Conservation (phyloP, 768 basidiomycete genomes). For the Cystobasidiopsis lactophilus region DNA sequence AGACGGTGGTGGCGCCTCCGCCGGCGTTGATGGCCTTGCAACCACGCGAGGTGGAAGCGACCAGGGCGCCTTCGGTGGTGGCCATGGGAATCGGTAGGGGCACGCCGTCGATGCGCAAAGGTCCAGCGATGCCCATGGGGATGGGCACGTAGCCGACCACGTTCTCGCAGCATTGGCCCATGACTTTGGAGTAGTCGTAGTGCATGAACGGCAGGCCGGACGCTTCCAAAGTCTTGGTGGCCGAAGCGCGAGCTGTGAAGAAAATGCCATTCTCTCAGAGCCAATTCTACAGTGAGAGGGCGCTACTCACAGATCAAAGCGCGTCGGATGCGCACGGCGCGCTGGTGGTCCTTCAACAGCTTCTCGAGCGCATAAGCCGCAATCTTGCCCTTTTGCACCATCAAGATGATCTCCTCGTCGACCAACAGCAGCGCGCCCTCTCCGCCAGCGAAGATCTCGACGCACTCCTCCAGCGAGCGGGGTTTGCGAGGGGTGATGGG, state of each 20-base stretch:
- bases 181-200: constrained; percentile 83
- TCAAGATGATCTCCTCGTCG: constrained; percentile 76
- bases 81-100: constrained; percentile 91
- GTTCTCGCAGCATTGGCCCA: constrained; percentile 96
- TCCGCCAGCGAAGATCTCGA: constrained; percentile 43
- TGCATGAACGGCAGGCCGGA: constrained; percentile 59
- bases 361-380: constrained; percentile 91
- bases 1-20: constrained; percentile 81
- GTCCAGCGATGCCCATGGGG: constrained; percentile 89
- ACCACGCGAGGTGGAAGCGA: constrained; percentile 88
- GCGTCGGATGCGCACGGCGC: constrained; percentile 67
- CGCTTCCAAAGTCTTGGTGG: constrained; percentile 57
- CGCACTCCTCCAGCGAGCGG: constrained; percentile 40
- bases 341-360: constrained; percentile 61
- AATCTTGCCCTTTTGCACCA: constrained; percentile 78
- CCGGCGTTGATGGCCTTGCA: constrained; percentile 94
- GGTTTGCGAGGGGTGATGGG: constrained; percentile 5
- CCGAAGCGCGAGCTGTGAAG: constrained; percentile 50
- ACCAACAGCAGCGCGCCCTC: constrained; percentile 33
- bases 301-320: constrained; percentile 62
- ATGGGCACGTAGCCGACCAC: constrained; percentile 92
- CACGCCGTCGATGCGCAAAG: constrained; percentile 68
- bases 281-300: background rate
- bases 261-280: constrained; percentile 7
- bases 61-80: constrained; percentile 95